Evolutionary conservation across 768 basidiomycete species (phyloP).

Genomic region (Lactarius sp.): DNA sequence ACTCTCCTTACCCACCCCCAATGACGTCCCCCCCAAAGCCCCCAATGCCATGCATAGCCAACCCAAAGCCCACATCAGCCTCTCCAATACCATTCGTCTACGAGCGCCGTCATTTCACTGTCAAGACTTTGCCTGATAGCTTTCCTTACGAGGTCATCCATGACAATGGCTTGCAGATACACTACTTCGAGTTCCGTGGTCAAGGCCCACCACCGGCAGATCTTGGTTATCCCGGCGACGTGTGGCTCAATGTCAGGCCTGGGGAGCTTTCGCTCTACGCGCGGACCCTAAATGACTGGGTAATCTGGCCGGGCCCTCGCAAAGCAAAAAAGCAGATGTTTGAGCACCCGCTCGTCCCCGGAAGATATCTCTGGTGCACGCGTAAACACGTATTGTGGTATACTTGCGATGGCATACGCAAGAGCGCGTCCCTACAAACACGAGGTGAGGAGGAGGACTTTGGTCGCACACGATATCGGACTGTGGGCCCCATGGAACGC

Average conservation of each 20-base stretch:
- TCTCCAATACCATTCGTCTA: conserved; percentile 22
- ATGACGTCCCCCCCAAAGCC: conserved; percentile 22
- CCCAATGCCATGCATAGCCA: conserved; percentile 24
- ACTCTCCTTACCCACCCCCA: background rate
- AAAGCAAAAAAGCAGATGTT: conserved; percentile 28
- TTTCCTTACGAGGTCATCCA: conserved; percentile 26
- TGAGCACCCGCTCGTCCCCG: conserved; percentile 26
- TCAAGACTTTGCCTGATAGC: conserved; percentile 24
- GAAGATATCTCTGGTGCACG: conserved; percentile 28
- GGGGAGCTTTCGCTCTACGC: conserved; percentile 25
- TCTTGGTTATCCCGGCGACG: conserved; percentile 29
- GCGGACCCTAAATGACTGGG: conserved; percentile 23
- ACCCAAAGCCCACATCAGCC: conserved; percentile 24
- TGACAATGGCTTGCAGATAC: conserved; percentile 27
- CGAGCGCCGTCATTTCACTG: conserved; percentile 26
- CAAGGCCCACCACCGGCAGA: conserved; percentile 28
- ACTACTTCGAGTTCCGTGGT: conserved; percentile 31
- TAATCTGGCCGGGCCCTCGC: conserved; percentile 26
- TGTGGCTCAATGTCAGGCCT: conserved; percentile 28
- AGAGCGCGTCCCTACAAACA: conserved; percentile 26
- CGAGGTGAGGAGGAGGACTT: conserved; percentile 27
- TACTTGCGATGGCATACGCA: conserved; percentile 27
- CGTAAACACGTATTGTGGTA: conserved; percentile 27
- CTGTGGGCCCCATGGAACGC: conserved; percentile 27
- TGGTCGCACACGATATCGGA: conserved; percentile 24